Evolutionary conservation across 768 basidiomycete genomes (phyloP).

Genomic region (Clitopilus hobsonii): DNA sequence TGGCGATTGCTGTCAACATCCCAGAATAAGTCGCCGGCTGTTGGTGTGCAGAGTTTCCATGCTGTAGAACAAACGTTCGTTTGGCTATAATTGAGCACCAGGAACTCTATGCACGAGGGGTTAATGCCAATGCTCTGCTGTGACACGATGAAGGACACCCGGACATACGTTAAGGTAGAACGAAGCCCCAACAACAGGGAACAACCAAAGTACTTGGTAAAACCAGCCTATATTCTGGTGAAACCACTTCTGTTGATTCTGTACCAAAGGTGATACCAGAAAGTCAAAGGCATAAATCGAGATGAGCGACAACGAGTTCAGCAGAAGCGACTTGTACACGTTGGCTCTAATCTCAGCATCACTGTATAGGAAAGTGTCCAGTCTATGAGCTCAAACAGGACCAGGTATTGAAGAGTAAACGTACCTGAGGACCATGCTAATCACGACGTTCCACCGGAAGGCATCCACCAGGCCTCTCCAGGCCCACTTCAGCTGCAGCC

Average conservation of each 20-base stretch:
- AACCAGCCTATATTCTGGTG: conserved; percentile 72
- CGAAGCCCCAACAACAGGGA: conserved; percentile 71
- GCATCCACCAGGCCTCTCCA: conserved; percentile 63
- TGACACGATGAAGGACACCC: conserved; percentile 37
- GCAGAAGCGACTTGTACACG: conserved; percentile 67
- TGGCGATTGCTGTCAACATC: conserved; percentile 69
- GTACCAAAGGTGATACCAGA: conserved; percentile 63
- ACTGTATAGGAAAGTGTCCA: conserved; percentile 29
- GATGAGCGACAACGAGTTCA: conserved; percentile 66
- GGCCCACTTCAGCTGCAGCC: conserved; percentile 57
- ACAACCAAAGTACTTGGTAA: conserved; percentile 74
- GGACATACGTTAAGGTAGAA: conserved; percentile 79
- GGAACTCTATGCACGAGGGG: conserved; percentile 44
- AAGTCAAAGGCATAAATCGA: conserved; percentile 78
- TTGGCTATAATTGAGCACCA: conserved; percentile 79
- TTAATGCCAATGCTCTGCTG: neutral
- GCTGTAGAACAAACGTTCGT: conserved; percentile 65
- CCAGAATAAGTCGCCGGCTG: conserved; percentile 61
- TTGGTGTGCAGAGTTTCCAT: conserved; percentile 54
- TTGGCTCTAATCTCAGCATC: conserved; percentile 75
- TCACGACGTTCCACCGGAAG: conserved; percentile 66
- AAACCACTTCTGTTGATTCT: conserved; percentile 58
- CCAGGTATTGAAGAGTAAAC: conserved; percentile 2
- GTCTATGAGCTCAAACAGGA: neutral
- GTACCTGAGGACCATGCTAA: conserved; percentile 56